Evolutionary conservation across 1,284 basidiomycete genomes (phyloP).

Genomic region (Ganoderma sinense): DNA sequence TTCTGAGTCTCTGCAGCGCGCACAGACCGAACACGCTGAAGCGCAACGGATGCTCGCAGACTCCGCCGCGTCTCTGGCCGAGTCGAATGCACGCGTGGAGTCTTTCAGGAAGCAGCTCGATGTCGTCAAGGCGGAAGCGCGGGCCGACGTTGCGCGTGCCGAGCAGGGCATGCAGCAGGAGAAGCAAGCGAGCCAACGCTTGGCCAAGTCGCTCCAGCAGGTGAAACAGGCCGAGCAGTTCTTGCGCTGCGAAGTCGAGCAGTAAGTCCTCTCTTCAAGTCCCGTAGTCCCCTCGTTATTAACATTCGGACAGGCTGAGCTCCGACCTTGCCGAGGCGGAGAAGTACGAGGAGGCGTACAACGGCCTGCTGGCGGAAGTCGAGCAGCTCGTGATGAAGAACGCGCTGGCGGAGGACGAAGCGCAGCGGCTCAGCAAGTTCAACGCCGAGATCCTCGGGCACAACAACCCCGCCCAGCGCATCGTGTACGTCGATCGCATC

Average conservation of each 20-base stretch:
- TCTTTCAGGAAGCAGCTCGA: constrained; percentile 37
- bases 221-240: constrained; percentile 67
- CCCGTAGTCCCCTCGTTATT: constrained; percentile 9
- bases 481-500: constrained; percentile 78
- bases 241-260: constrained; percentile 66
- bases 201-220: constrained; percentile 59
- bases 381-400: constrained; percentile 70
- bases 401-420: constrained; percentile 76
- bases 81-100: constrained; percentile 32
- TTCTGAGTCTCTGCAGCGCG: constrained; percentile 45
- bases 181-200: constrained; percentile 53
- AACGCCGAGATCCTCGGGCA: constrained; percentile 82
- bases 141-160: constrained; percentile 34
- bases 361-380: constrained; percentile 66
- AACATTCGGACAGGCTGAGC: constrained; percentile 52
- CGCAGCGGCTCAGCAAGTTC: constrained; percentile 68
- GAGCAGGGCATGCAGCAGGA: constrained; percentile 54
- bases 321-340: constrained; percentile 64
- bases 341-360: constrained; percentile 73
- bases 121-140: constrained; percentile 30
- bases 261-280: constrained; percentile 47
- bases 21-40: constrained; percentile 46
- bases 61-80: constrained; percentile 39
- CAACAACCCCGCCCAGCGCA: constrained; percentile 76
- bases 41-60: constrained; percentile 37